Conservation (phyloP, 441 rosid species). For the Jatropha multifida region DNA sequence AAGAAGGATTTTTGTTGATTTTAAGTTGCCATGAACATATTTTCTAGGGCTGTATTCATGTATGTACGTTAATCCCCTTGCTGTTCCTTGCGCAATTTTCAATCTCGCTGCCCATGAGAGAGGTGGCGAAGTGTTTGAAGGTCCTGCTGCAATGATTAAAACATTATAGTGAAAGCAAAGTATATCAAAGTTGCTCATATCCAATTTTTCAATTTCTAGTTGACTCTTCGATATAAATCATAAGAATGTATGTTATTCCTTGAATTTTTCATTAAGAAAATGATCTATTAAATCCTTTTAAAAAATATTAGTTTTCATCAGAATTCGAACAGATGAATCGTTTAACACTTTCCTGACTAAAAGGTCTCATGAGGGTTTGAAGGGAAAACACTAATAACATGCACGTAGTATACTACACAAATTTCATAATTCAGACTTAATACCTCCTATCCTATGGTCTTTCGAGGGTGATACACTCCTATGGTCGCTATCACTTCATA, state of each 20-base stretch:
- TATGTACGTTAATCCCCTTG: slow-evolving; percentile 75
- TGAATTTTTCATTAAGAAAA: no score
- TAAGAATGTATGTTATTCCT: no score
- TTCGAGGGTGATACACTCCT: no score
- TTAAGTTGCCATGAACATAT: slow-evolving; percentile 72
- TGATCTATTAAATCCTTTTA: no score
- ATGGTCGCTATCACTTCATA: no score
- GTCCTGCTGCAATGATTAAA: slow-evolving; percentile 42
- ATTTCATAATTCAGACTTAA: neutral
- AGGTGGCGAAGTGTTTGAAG: slow-evolving; percentile 40
- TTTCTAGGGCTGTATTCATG: slow-evolving; percentile 74
- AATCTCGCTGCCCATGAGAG: slow-evolving; percentile 76
- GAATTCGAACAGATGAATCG: no score
- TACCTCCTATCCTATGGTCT: neutral
- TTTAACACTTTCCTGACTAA: no score
- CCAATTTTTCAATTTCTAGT: no score
- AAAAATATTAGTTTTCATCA: no score
- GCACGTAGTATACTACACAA: neutral
- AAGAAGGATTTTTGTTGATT: slow-evolving; percentile 75
- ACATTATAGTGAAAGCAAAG: neutral
- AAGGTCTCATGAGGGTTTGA: neutral
- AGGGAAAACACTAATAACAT: neutral
- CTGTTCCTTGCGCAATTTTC: slow-evolving; percentile 76
- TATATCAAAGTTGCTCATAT: neutral
- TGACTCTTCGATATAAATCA: no score